Evolutionary conservation across 2,329 filamentous ascomycete genomes (phyloP), one percentile per base, ranked within the genome.

Genomic region (Hymenoscyphus linearis): DNA sequence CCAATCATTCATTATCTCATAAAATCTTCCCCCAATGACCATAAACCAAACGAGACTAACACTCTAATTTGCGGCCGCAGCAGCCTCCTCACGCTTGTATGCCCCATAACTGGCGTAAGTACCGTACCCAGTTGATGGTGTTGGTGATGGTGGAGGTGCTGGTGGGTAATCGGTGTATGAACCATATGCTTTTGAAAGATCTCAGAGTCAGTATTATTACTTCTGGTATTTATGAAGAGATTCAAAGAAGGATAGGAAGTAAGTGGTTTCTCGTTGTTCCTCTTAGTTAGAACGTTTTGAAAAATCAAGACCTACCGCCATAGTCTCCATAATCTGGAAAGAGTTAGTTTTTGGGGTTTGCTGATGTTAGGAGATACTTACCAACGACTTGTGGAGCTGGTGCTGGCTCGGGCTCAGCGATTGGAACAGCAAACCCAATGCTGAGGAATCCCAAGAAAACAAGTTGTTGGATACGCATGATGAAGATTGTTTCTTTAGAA

Each of bases 381-480:
- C 62, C 64, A 25, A 62, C 56, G 52, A 55, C 61, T 57, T 62
- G 37, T 25, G 55, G 40, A 47, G 52, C 34, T n/a, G 47, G 50
- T 18, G 34, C 26, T 25, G 59, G 60, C 25, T 61, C 27, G 34
- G 64, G 58, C 26, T 58, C 26, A 16, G 57, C 40, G 52, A 59
- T 61, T 54, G 66, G 66, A n/a, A 61, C 57, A 57, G 64, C 65
- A 44, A 58, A 50, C 26, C 63, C 65, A 36, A 56, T 18, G 31
- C 60, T 60, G 37, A 62, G 60, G 40, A 59, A 60, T 47, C 56
- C 61, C n/a, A 69, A 44, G 35, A 68, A 4, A 35, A 61, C 34
- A 50, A 67, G 34, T 44, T 64, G 54, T 55, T 58, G 27, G 37
- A 60, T 34, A 59, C 57, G 61, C 62, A 66, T 67, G 34, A 14